phyloP scores from a whole-genome alignment of 768 basidiomycete genomes.

The Termitomyces sp. region DNA sequence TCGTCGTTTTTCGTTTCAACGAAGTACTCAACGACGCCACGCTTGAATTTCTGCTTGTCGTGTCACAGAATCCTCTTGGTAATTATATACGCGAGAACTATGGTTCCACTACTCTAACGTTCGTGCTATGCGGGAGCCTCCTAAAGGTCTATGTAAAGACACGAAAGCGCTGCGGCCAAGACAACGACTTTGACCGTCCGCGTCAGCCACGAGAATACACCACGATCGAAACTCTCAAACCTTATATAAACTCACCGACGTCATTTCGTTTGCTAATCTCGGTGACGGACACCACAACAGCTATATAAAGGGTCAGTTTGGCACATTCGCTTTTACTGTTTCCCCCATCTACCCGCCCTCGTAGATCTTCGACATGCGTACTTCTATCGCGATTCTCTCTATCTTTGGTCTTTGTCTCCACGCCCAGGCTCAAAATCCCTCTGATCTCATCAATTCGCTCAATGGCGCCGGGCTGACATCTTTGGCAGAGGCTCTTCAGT shows the following conservation, averaged over 20 bases:
- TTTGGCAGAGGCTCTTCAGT: slow-evolving; percentile 6
- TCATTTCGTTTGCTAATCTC: slow-evolving; percentile 3
- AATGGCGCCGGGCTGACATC: slow-evolving; percentile 9
- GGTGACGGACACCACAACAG: neutral
- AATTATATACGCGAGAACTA: neutral
- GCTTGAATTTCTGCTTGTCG: neutral
- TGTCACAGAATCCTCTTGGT: too few species aligned
- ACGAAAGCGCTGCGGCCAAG: neutral
- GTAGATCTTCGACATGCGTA: slow-evolving; percentile 2
- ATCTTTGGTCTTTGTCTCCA: slow-evolving; percentile 4
- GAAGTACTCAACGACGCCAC: too few species aligned
- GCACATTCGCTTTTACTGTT: neutral
- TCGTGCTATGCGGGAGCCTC: neutral
- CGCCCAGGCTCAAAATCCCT: slow-evolving; percentile 11
- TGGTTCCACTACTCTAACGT: neutral
- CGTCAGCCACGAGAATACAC: neutral
- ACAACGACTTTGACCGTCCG: neutral
- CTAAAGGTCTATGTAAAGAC: neutral
- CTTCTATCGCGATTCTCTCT: neutral
- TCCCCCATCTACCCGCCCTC: neutral
- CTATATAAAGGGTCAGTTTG: slow-evolving; percentile 8
- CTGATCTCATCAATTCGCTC: slow-evolving; percentile 8
- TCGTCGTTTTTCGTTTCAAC: too few species aligned
- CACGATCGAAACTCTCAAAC: neutral
- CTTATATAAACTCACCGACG: slow-evolving; percentile 2